Percentiles rank a stretch among this genome's conserved stretches.
phyloP scores from a whole-genome alignment of 176 grass and related monocot species.

The Guadua angustifolia region DNA sequence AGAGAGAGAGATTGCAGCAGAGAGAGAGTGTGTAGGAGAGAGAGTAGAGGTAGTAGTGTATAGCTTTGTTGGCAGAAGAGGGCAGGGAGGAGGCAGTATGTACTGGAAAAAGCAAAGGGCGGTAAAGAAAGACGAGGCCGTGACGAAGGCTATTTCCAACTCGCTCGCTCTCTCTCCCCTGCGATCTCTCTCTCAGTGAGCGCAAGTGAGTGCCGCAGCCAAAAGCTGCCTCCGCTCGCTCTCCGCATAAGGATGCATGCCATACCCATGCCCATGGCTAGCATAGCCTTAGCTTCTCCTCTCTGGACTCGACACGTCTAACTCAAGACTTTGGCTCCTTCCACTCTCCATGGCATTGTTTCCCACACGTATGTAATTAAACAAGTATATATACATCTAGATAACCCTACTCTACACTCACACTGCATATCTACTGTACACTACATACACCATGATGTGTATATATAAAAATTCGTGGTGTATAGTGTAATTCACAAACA shows the following conservation, averaged over 20 bases:
- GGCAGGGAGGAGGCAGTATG: constrained; percentile 11
- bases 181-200: constrained; percentile 30
- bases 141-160: constrained; percentile 57
- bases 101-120: constrained; percentile 45
- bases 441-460: background rate
- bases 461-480: too few species aligned
- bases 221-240: constrained; percentile 47
- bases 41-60: background rate
- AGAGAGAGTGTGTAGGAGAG: background rate
- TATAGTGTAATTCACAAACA: background rate
- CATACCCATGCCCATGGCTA: constrained; percentile 27
- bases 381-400: background rate
- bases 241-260: background rate
- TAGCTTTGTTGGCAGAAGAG: constrained; percentile 10
- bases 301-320: constrained; percentile 23
- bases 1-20: background rate
- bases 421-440: too few species aligned
- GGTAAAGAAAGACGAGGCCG: constrained; percentile 47
- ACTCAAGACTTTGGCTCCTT: constrained; percentile 57
- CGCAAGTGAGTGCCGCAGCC: constrained; percentile 66
- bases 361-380: background rate
- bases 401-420: background rate
- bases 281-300: background rate
- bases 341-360: background rate
- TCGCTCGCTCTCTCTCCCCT: constrained; percentile 7